Conservation (phyloP, 2,329 filamentous ascomycete species). For the Fusarium protoensiforme region DNA sequence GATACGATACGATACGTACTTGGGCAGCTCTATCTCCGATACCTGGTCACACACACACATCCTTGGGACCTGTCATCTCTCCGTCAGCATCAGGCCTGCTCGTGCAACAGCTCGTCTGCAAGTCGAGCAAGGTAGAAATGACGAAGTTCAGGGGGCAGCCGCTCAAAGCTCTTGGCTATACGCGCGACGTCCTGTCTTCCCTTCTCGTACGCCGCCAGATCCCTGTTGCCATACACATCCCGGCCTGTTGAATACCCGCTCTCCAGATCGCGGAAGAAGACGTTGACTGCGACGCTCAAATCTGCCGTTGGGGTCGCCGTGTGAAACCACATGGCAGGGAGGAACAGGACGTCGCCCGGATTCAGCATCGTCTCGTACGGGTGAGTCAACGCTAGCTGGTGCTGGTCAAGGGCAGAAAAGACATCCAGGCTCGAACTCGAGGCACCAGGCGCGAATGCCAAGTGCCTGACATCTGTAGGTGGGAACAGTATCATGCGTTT, state of each 20-base stretch:
- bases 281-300: constrained; percentile 83
- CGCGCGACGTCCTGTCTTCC: constrained; percentile 77
- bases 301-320: constrained; percentile 70
- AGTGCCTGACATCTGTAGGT: constrained; percentile 75
- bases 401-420: constrained; percentile 62
- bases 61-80: not conserved
- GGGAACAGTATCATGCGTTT: constrained; percentile 84
- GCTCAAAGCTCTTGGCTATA: constrained; percentile 72
- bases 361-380: constrained; percentile 74
- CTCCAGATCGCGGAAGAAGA: constrained; percentile 83
- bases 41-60: not conserved
- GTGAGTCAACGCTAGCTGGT: constrained; percentile 60
- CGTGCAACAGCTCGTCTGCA: constrained; percentile 70
- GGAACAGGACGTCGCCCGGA: constrained; percentile 81
- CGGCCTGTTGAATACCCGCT: constrained; percentile 76
- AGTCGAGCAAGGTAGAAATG: constrained; percentile 81
- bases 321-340: constrained; percentile 88
- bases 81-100: constrained; percentile 12
- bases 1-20: not conserved
- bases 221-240: constrained; percentile 90
- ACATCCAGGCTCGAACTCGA: constrained; percentile 84
- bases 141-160: constrained; percentile 72
- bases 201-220: constrained; percentile 86
- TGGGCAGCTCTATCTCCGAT: not conserved
- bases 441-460: constrained; percentile 79